Evolutionary conservation across 1,284 basidiomycete genomes (phyloP).

Genomic region (Meripilus lineatus): DNA sequence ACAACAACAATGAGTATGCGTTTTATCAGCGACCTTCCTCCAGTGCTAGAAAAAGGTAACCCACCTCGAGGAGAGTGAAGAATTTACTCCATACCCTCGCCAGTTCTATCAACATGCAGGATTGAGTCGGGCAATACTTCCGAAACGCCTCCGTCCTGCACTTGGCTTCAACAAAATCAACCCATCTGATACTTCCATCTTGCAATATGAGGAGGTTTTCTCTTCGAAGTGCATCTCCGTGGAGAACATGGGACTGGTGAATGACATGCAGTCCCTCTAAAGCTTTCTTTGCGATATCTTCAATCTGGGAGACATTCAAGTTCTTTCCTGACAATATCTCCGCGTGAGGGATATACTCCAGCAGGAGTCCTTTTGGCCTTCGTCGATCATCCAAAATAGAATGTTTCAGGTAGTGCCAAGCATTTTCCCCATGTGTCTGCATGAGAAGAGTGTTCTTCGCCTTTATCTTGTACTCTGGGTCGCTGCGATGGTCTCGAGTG

Average conservation of each 20-base stretch:
- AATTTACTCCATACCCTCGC: too few species aligned
- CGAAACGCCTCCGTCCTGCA: too few species aligned
- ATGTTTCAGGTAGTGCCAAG: too few species aligned
- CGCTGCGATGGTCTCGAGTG: background rate
- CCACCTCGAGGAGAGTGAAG: too few species aligned
- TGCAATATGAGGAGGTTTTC: background rate
- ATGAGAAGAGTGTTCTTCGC: background rate
- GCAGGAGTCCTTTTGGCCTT: background rate
- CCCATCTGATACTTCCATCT: background rate
- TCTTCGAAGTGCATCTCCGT: background rate
- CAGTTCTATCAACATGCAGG: too few species aligned
- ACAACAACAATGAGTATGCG: too few species aligned
- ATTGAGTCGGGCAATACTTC: too few species aligned
- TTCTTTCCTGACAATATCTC: background rate
- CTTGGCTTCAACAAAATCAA: slow-evolving; percentile 1
- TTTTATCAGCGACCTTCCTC: too few species aligned
- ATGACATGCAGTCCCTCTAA: background rate
- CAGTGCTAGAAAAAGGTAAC: too few species aligned
- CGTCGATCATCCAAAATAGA: background rate
- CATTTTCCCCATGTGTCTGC: too few species aligned
- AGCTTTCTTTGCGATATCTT: background rate
- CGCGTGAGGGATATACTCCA: background rate
- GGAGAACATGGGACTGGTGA: background rate
- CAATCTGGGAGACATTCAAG: too few species aligned
- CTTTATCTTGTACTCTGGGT: background rate